Conservation (phyloP, 768 basidiomycete species). For the Coprinopsis sp. region DNA sequence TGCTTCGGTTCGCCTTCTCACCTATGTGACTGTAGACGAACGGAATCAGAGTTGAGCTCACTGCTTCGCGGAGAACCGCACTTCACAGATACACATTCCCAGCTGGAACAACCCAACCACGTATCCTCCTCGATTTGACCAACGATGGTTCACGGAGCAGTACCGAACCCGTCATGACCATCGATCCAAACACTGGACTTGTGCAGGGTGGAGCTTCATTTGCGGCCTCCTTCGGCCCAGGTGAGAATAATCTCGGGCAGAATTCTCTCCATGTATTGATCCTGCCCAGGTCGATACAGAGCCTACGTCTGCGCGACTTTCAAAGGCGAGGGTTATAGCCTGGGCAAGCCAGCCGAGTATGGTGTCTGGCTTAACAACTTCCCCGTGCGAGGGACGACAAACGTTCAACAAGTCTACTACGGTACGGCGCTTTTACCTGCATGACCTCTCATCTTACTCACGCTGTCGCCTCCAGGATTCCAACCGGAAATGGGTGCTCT, state of each 20-base stretch:
- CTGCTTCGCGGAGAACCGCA: conserved; percentile 54
- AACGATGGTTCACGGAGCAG: conserved; percentile 56
- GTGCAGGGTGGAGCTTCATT: conserved; percentile 47
- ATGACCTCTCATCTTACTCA: background rate
- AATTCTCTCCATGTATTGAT: background rate
- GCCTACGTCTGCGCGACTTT: conserved; percentile 61
- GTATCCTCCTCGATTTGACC: conserved; percentile 56
- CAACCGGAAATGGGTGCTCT: conserved; percentile 49
- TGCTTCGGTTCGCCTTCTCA: background rate
- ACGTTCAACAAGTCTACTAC: conserved; percentile 44
- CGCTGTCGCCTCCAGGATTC: conserved; percentile 30
- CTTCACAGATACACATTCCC: conserved; percentile 59
- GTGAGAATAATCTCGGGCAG: conserved; percentile 13
- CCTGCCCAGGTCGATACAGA: conserved; percentile 40
- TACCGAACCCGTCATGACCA: conserved; percentile 40
- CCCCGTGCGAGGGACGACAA: conserved; percentile 41
- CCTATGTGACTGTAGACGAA: conserved; percentile 36
- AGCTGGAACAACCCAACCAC: conserved; percentile 39
- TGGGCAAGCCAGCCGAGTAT: conserved; percentile 47
- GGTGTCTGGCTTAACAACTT: conserved; percentile 51
- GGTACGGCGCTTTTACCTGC: conserved; percentile 25
- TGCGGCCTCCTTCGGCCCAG: conserved; percentile 54
- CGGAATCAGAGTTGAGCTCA: conserved; percentile 53
- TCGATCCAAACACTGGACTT: conserved; percentile 45
- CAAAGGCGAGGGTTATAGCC: conserved; percentile 44